Base-by-base conservation (phyloP, 768 basidiomycete genomes). In the Hysterangium stoloniferum region DNA sequence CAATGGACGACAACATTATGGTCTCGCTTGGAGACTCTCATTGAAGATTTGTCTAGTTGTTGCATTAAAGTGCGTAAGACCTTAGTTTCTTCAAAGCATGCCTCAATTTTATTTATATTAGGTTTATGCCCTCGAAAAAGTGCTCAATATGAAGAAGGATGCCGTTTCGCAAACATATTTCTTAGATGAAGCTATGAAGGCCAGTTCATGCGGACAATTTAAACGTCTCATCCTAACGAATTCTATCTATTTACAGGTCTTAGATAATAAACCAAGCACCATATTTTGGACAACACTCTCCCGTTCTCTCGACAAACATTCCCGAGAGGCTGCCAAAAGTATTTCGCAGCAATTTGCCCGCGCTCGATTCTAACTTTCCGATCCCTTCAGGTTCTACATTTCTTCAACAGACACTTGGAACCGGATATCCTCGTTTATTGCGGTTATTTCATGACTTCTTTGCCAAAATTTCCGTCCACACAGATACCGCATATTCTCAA, bases 401-500 rank as follows among this genome's bases (percentile, higher is more conserved):
- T 65, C 66, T 97, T 9, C 93, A 97, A 58, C 92, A 94, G 59
- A 88, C 89, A 4, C 69, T 99, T 34, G 82, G 84, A 57, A 71
- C 80, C 2, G 86, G 88, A 15, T 98, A 98, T 66, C 91, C 94
- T 3, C 78, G 79, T 43, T 71, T 99, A 2, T 64, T 99, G 7
- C 78, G 96, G 8, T 75, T 97, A 2, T 94, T 99, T 67, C 96
- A 99, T 49, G 92, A 93, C 34, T 96, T 99, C 68, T 99, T 99
- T 63, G 81, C 86, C 27, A 93, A 93, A 64, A 91, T 98, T 46
- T 82, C 91, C 2, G 86, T 95, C 9, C 89, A 97, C 62, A 96
- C 96, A 1, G 95, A 98, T 61, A 98, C 96, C 0, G 71, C 88
- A 5, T 98, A 98, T 63, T 83, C 80, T 0, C 79, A 83, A 46